These are phyloP conservation scores for Aphanomyces astaci DNA, from an alignment of 352 stramenopile species.

Conservation along the genomic window DNA sequence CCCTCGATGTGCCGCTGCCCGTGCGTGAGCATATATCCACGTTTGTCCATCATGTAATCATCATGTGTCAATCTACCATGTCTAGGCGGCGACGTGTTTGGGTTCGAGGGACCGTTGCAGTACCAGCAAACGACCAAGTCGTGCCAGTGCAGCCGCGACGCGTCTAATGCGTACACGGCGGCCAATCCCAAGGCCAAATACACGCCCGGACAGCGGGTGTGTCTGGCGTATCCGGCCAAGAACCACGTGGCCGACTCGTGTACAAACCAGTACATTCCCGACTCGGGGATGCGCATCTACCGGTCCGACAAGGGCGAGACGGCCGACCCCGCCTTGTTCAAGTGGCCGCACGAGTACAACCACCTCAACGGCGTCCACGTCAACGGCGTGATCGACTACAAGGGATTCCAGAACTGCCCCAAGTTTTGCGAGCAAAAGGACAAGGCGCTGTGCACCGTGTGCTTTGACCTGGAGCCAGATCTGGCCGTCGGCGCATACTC, in stretches of 20 bases:
- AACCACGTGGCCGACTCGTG: constrained; percentile 33
- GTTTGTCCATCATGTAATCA: background rate
- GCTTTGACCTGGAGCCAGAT: constrained; percentile 35
- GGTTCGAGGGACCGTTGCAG: constrained; percentile 30
- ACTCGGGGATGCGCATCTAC: constrained; percentile 29
- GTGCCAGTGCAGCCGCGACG: constrained; percentile 28
- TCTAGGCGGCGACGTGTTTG: constrained; percentile 25
- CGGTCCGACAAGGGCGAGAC: constrained; percentile 19
- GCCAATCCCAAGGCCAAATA: constrained; percentile 26
- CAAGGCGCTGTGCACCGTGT: constrained; percentile 36
- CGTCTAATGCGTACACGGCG: constrained; percentile 18
- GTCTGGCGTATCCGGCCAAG: constrained; percentile 37
- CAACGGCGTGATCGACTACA: constrained; percentile 32
- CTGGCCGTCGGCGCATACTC: constrained; percentile 32
- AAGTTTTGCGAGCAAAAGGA: constrained; percentile 33
- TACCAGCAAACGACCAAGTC: constrained; percentile 6
- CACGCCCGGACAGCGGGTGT: constrained; percentile 33
- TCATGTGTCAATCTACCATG: background rate
- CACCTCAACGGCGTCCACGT: constrained; percentile 29
- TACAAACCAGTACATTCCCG: constrained; percentile 32
- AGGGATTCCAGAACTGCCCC: constrained; percentile 37
- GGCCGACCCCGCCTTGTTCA: constrained; percentile 17
- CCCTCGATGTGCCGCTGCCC: constrained; percentile 25
- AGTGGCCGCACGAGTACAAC: constrained; percentile 22
- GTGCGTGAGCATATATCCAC: background rate